A percentile compares a stretch with the other conserved stretches of the same genome.
phyloP scores from a whole-genome alignment of 345 rosid genomes.

The Dipteronia dyeriana region DNA sequence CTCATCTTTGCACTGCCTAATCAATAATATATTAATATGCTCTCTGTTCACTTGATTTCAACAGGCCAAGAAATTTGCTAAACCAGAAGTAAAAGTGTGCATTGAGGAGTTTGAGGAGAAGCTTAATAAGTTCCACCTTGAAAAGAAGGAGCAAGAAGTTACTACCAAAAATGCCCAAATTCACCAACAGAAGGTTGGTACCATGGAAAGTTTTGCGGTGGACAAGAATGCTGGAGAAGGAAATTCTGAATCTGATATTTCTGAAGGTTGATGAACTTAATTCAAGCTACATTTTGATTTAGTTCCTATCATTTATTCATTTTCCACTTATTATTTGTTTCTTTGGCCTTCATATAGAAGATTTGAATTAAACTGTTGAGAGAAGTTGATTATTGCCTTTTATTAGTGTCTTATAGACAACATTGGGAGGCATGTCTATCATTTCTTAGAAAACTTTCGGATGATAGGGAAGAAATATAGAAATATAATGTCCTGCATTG shows the following conservation, averaged over 20 bases:
- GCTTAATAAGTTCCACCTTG: constrained; percentile 76
- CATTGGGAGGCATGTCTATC: background rate
- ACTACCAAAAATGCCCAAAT: constrained; percentile 88
- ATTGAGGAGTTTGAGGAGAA: constrained; percentile 98
- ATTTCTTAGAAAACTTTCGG: background rate
- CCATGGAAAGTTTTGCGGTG: constrained; percentile 38
- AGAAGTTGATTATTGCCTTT: background rate
- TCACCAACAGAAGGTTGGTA: constrained; percentile 63
- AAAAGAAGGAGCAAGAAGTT: constrained; percentile 93
- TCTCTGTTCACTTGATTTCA: constrained; percentile 18
- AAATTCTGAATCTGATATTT: constrained; percentile 42
- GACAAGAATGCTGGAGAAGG: constrained; percentile 47
- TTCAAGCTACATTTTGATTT: constrained; percentile 20
- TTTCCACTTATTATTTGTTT: constrained; percentile 9
- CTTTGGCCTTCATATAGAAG: constrained; percentile 7
- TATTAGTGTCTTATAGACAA: background rate
- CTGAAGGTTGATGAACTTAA: constrained; percentile 54
- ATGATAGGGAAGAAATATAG: background rate
- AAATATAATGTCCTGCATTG: background rate
- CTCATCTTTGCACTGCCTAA: background rate
- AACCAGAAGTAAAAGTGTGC: constrained; percentile 85
- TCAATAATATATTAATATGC: background rate
- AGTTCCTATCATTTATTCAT: background rate
- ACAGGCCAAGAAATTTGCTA: constrained; percentile 94
- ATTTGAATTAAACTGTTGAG: background rate